phyloP scores from a whole-genome alignment of 345 rosid genomes.

The Syzygium jambos region DNA sequence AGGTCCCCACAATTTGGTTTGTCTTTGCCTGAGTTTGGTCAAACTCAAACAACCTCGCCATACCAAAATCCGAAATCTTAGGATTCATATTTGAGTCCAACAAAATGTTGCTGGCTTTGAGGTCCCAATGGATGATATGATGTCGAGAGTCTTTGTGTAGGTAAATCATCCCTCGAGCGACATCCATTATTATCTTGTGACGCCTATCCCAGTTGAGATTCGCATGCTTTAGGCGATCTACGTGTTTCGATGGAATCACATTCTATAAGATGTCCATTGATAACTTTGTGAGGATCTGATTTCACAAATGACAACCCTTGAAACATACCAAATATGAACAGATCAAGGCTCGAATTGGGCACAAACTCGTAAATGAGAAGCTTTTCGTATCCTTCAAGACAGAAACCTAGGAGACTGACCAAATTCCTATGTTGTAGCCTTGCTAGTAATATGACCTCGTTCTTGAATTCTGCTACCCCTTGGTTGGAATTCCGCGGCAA shows the following conservation, averaged over 20 bases:
- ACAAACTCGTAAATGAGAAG: slow-evolving; percentile 38
- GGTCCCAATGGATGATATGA: slow-evolving; percentile 40
- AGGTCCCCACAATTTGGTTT: slow-evolving; percentile 28
- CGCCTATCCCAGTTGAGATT: slow-evolving; percentile 24
- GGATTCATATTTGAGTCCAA: slow-evolving; percentile 35
- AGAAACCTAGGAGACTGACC: slow-evolving; percentile 31
- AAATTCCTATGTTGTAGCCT: slow-evolving; percentile 37
- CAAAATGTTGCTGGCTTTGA: slow-evolving; percentile 37
- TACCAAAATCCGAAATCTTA: slow-evolving; percentile 46
- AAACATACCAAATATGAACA: slow-evolving; percentile 26
- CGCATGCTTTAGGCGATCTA: slow-evolving; percentile 12
- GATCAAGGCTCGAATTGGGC: slow-evolving; percentile 32
- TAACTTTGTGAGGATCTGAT: neutral
- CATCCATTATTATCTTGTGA: slow-evolving; percentile 25
- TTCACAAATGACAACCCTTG: neutral
- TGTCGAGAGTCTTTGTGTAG: slow-evolving; percentile 36
- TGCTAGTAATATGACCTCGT: slow-evolving; percentile 28
- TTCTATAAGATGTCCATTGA: neutral
- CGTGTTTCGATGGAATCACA: neutral
- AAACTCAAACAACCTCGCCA: slow-evolving; percentile 28
- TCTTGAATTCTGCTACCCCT: slow-evolving; percentile 28
- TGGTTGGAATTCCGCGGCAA: slow-evolving; percentile 20
- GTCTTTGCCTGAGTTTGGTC: slow-evolving; percentile 31
- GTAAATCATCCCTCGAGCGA: slow-evolving; percentile 39
- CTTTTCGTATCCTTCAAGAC: slow-evolving; percentile 26